These are phyloP conservation scores for Haplosporangium sp. DNA, from an alignment of 371 early-diverging fungal species.

Conservation along the genomic window DNA sequence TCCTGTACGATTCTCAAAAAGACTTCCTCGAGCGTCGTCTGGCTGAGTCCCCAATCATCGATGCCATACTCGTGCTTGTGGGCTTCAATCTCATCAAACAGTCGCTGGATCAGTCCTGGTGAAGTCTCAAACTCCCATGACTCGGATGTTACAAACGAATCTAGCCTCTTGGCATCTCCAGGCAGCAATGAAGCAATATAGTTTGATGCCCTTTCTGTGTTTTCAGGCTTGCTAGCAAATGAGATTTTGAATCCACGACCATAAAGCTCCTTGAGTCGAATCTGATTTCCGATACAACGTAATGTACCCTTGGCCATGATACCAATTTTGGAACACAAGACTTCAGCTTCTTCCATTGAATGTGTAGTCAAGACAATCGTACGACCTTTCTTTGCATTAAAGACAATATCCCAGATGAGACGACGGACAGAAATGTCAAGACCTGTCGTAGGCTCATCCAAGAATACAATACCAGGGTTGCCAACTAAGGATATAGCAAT, in stretches of 20 bases:
- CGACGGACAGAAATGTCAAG: constrained; percentile 77
- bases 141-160: constrained; percentile 63
- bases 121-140: constrained; percentile 71
- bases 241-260: constrained; percentile 78
- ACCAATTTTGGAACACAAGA: constrained; percentile 66
- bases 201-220: constrained; percentile 52
- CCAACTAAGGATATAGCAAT: constrained; percentile 72
- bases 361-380: constrained; percentile 78
- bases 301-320: constrained; percentile 83
- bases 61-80: constrained; percentile 57
- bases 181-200: constrained; percentile 65
- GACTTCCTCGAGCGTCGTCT: constrained; percentile 73
- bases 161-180: constrained; percentile 58
- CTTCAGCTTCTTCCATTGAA: constrained; percentile 86
- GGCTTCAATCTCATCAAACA: constrained; percentile 64
- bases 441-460: constrained; percentile 79
- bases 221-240: constrained; percentile 58
- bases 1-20: constrained; percentile 66
- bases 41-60: constrained; percentile 77
- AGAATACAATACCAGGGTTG: constrained; percentile 67
- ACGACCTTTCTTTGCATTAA: constrained; percentile 64
- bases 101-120: constrained; percentile 58
- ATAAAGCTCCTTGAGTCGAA: constrained; percentile 78
- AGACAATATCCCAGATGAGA: constrained; percentile 77
- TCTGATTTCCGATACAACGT: constrained; percentile 71